phyloP scores from a whole-genome alignment of 1,284 basidiomycete species.

The Ganoderma lingzhi region DNA sequence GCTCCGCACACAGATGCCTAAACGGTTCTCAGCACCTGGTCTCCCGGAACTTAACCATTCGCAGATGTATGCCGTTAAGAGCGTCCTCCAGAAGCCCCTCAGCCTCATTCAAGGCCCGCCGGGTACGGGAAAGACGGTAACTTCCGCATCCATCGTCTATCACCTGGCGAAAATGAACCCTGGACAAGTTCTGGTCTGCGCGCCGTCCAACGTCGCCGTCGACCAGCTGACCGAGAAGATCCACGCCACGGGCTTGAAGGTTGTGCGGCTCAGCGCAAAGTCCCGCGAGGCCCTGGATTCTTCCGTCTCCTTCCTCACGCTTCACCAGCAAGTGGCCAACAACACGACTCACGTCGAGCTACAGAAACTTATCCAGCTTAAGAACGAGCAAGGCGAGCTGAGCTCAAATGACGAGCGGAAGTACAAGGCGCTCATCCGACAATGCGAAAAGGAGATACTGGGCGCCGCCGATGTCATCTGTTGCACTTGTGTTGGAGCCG shows the following conservation, averaged over 20 bases:
- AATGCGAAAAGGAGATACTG: slow-evolving; percentile 98
- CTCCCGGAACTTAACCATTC: slow-evolving; percentile 99
- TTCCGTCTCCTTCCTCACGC: slow-evolving; percentile 90
- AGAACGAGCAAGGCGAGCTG: slow-evolving; percentile 97
- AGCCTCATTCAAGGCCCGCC: slow-evolving; percentile 98
- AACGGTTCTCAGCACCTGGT: slow-evolving; percentile 95
- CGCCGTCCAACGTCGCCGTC: slow-evolving; percentile 99
- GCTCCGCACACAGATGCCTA: slow-evolving; percentile 93
- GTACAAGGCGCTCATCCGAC: slow-evolving; percentile 94
- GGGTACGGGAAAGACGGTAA: slow-evolving; percentile 99
- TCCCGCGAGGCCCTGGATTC: slow-evolving; percentile 97
- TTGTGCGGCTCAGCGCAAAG: slow-evolving; percentile 97
- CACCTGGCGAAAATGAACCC: slow-evolving; percentile 99
- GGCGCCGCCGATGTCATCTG: slow-evolving; percentile 97
- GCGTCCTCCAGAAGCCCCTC: slow-evolving; percentile 97
- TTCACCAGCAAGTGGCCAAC: slow-evolving; percentile 98
- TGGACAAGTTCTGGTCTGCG: slow-evolving; percentile 98
- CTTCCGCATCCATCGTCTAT: slow-evolving; percentile 99
- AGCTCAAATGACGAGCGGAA: slow-evolving; percentile 97
- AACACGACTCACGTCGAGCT: slow-evolving; percentile 94
- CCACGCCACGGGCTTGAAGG: slow-evolving; percentile 95
- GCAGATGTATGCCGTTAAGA: slow-evolving; percentile 99
- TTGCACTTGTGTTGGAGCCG: slow-evolving; percentile 97
- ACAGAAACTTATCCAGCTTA: slow-evolving; percentile 97
- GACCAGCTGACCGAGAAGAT: slow-evolving; percentile 99